Evolutionary conservation across 2,329 filamentous ascomycete species (phyloP), one percentile per base, ranked within the genome.

Genomic region (Aspergillus japonicus): DNA sequence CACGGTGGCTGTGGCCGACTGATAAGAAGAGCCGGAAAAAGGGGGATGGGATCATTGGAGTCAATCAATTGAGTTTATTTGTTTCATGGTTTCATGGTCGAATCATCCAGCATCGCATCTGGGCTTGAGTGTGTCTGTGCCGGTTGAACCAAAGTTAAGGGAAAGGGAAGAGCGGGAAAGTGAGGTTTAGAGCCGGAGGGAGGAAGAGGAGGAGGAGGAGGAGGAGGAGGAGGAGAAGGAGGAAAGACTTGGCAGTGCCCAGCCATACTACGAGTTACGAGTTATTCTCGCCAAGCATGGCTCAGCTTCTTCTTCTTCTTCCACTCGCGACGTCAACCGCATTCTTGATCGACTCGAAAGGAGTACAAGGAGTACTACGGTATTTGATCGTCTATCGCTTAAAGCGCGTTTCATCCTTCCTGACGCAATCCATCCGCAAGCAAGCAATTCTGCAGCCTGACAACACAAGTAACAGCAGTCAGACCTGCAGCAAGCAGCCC

Each of bases 1-100:
- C 65, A 48, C 53, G 31, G 69, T 66, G 67, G 66, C 66, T 66
- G 64, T 68, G 66, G 50, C 48, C 14, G 39, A 44, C 14, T 14
- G 39, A 44, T 16, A 44, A 44, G 39, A 44, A 44, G 39, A 19
- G 14, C 39, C 57, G 58, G 58, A 48, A 47, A 55, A 57, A 35
- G 21, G 50, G 14, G 54, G 29, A 55, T 19, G 54, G 53, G 58
- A 6, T 42, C 23, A 51, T 26, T 24, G 24, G 6, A 26, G 33
- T 14, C 33, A 35, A 35, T 12, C 33, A 35, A 42, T 42, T 42
- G 16, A 44, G 39, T 44, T 19, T 19, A 44, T 19, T 44, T 1
- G n/a, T 19, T 44, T 44, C 39, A 44, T 19, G 39, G 39, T 44
- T 44, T 44, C 5, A 44, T 19, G 39, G 39, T 19, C 39, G 39